Percentiles rank a stretch among this genome's conserved stretches.
Evolutionary conservation across 2,329 filamentous ascomycete genomes (phyloP).

Genomic region (Chaetomiaceae sp.): DNA sequence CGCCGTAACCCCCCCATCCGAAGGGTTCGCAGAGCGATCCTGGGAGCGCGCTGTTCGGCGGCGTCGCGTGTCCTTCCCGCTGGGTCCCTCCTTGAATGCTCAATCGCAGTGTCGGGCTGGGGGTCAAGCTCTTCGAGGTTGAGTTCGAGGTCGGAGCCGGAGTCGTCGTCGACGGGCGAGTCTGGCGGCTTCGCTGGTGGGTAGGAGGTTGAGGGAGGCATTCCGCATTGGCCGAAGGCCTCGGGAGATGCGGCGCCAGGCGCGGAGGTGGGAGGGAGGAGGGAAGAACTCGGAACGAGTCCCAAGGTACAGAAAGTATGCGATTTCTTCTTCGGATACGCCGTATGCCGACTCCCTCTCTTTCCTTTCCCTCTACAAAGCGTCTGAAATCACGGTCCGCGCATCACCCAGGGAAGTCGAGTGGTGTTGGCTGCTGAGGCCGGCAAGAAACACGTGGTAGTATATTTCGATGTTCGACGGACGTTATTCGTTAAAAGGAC

Average conservation of each 20-base stretch:
- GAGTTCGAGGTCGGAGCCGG: slow-evolving; percentile 72
- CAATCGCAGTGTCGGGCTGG: slow-evolving; percentile 34
- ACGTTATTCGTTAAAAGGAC: too few species aligned
- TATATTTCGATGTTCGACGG: too few species aligned
- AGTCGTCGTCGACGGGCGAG: slow-evolving; percentile 60
- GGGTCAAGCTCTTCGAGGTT: slow-evolving; percentile 78
- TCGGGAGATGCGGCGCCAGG: not conserved
- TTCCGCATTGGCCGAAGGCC: slow-evolving; percentile 27
- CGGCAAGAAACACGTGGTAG: too few species aligned
- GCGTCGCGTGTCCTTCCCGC: slow-evolving; percentile 51
- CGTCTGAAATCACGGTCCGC: slow-evolving; percentile 3
- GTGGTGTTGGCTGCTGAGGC: not conserved
- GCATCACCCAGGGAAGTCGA: slow-evolving; percentile 2
- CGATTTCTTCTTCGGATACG: not conserved
- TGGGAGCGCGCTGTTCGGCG: slow-evolving; percentile 44
- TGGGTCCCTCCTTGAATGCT: slow-evolving; percentile 30
- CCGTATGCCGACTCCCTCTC: not conserved
- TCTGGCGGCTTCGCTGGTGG: slow-evolving; percentile 58
- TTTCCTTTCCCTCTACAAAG: not conserved
- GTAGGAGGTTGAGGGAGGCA: slow-evolving; percentile 52
- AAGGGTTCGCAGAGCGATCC: slow-evolving; percentile 67
- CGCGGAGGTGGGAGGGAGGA: not conserved
- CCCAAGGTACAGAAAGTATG: too few species aligned
- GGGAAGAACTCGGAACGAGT: not conserved
- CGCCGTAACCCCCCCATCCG: slow-evolving; percentile 62